Base-by-base conservation (phyloP, 192 early-diverging fungal species). In the Rhizoclosmatium globosum region DNA sequence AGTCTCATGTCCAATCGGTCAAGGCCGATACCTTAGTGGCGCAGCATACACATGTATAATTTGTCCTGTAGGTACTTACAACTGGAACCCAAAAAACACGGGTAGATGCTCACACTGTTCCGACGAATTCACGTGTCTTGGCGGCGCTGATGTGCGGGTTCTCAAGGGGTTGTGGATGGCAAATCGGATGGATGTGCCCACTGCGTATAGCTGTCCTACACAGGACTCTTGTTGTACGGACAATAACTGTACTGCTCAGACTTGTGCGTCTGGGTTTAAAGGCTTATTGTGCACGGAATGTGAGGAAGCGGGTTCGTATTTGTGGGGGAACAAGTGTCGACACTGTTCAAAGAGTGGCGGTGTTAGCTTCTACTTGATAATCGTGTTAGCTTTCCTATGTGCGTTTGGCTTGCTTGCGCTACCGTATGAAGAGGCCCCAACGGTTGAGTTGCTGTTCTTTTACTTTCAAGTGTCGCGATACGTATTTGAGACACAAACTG, bases 381-480 rank as follows among this genome's bases (percentile, higher is more conserved):
- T 77, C 21, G 19, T 77, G 11, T 45, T 39, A 13, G 64, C 57
- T 23, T 68, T 77, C 47, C 1, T 57, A 31, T 62, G 64, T 47
- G 60, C 75, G 6, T 15, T 39, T 19, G 45, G 43, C 11, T 42
- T 77, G n/a, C 15, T 77, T 19, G 43, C 39, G 38, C 45, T 77
- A 2, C 75, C 75, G 2, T 50, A 68, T 41, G 64, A 48, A 39
- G 75, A 77, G 23, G 47, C 60, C 3, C 75, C 75, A 7, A 68
- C 75, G 6, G 65, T 77, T 64, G 75, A 77, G 64, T 11, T 77
- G 11, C 64, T 77, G 17, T 77, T 77, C 48, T 77, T 77, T 44
- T 77, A 68, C 65, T 77, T 77, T 47, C 75, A 77, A 53, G 75
- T 77, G 2, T 50, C 64, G 19, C 44, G 65, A 46, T 62, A 61